A percentile compares a stretch with the other conserved stretches of the same genome.
These are phyloP conservation scores for Sechiopsis laciniata DNA, from an alignment of 306 rosid species.

Conservation along the genomic window DNA sequence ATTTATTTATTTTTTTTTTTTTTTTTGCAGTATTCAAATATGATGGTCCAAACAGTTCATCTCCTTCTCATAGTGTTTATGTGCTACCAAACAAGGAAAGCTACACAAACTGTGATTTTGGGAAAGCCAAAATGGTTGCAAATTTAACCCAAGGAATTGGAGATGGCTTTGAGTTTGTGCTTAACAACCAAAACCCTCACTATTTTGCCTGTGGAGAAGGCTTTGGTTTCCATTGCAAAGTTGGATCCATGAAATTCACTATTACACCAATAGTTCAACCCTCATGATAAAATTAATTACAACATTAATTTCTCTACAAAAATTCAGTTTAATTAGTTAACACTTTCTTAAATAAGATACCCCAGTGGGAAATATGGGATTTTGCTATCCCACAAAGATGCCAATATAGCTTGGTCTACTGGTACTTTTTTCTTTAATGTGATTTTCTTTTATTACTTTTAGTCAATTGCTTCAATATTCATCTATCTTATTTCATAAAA, in stretches of 20 bases:
- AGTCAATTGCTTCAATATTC: no score
- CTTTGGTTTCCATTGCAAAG: conserved; percentile 51
- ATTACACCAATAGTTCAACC: conserved; percentile 38
- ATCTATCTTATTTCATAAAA: no score
- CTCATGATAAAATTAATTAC: no score
- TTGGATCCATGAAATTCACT: conserved; percentile 60
- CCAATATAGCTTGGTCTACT: no score
- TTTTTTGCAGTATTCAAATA: conserved; percentile 58
- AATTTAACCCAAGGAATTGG: conserved; percentile 44
- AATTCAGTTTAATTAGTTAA: no score
- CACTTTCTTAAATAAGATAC: no score
- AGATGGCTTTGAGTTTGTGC: conserved; percentile 40
- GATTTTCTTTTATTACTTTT: no score
- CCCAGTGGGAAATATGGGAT: no score
- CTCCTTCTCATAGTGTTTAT: conserved; percentile 40
- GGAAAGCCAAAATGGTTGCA: conserved; percentile 32
- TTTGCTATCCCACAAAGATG: no score
- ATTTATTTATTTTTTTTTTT: no score
- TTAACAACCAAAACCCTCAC: conserved; percentile 47
- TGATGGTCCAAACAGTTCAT: conserved; percentile 41
- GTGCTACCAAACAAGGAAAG: conserved; percentile 32
- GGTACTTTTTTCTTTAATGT: no score
- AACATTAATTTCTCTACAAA: no score
- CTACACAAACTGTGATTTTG: conserved; percentile 46
- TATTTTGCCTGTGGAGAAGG: conserved; percentile 58